Conservation (phyloP, 2,329 filamentous ascomycete species). For the Corinectria fuckeliana region DNA sequence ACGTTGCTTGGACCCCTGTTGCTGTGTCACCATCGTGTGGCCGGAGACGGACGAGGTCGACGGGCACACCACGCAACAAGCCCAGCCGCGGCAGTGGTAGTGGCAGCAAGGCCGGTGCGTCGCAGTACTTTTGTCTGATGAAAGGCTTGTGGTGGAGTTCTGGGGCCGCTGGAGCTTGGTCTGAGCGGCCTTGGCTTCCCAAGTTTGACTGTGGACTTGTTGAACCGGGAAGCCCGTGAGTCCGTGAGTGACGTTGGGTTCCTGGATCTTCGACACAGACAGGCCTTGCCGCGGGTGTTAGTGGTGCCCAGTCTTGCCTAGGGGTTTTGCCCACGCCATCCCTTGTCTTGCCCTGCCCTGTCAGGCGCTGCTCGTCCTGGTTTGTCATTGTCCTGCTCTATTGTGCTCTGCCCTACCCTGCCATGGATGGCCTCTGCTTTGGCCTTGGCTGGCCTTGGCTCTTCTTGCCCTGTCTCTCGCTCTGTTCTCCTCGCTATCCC, state of each 20-base stretch:
- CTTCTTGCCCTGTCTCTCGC: background rate
- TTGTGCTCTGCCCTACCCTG: background rate
- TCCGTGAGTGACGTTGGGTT: background rate
- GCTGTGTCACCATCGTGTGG: background rate
- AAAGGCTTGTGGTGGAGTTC: slow-evolving; percentile 13
- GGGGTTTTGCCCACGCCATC: background rate
- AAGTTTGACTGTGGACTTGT: background rate
- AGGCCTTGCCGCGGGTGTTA: background rate
- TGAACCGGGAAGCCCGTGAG: background rate
- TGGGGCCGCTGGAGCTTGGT: background rate
- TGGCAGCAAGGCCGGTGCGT: slow-evolving; percentile 9
- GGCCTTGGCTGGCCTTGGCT: background rate
- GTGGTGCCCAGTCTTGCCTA: background rate
- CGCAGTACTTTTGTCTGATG: slow-evolving; percentile 21
- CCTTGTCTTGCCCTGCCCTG: background rate
- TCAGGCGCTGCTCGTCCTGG: background rate
- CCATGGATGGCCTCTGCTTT: background rate
- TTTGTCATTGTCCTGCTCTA: background rate
- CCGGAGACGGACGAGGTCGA: background rate
- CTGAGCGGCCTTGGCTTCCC: background rate
- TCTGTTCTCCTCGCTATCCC: background rate
- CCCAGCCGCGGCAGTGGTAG: slow-evolving; percentile 5
- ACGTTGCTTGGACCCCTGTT: background rate
- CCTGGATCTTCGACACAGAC: background rate
- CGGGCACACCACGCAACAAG: background rate